Evolutionary conservation across 768 basidiomycete species (phyloP).

Genomic region (Termitomyces sp.): DNA sequence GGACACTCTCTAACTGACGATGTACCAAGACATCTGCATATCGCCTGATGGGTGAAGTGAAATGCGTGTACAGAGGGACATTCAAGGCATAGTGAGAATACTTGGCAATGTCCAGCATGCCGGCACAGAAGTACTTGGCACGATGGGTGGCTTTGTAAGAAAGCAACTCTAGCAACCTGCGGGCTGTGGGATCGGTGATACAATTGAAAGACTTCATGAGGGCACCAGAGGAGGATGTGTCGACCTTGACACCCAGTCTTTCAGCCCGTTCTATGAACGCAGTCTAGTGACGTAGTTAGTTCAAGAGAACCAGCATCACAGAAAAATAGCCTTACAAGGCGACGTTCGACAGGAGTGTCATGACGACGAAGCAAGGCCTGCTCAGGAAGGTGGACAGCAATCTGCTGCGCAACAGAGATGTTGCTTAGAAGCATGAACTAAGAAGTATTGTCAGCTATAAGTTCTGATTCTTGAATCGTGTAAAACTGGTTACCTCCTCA

Average conservation of each 20-base stretch:
- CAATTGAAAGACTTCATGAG: constrained; percentile 82
- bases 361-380: constrained; percentile 96
- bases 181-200: constrained; percentile 67
- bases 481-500: constrained; percentile 64
- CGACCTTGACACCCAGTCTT: constrained; percentile 79
- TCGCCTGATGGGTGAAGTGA: constrained; percentile 88
- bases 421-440: constrained; percentile 96
- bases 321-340: constrained; percentile 51
- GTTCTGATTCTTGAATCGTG: not conserved
- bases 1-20: constrained; percentile 88
- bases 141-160: constrained; percentile 89
- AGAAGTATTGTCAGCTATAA: not conserved
- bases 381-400: constrained; percentile 92
- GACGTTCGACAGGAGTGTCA: constrained; percentile 87
- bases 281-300: constrained; percentile 38
- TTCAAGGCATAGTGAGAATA: constrained; percentile 92
- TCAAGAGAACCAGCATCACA: not conserved
- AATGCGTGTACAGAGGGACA: constrained; percentile 88
- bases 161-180: constrained; percentile 74
- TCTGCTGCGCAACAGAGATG: constrained; percentile 83
- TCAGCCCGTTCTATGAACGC: constrained; percentile 76
- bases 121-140: constrained; percentile 98
- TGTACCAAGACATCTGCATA: constrained; percentile 95
- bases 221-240: constrained; percentile 70
- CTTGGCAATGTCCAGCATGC: constrained; percentile 99